Evolutionary conservation across 164 flowering plant genomes (phyloP).

Genomic region (Tinospora cordifolia): DNA sequence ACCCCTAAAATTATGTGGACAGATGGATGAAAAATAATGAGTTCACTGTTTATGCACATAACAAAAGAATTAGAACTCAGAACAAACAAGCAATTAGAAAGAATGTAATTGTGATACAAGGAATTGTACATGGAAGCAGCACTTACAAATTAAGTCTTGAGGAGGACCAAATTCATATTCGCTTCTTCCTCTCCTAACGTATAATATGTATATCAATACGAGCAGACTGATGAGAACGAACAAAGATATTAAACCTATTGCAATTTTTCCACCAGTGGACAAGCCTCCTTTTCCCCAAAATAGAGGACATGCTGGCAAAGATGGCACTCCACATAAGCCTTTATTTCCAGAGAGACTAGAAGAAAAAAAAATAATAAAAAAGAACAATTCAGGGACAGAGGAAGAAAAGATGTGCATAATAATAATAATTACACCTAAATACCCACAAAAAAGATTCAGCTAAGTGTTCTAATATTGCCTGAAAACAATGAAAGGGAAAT

Average conservation of each 20-base stretch:
- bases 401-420: neutral
- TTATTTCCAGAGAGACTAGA: slow-evolving; percentile 80
- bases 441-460: neutral
- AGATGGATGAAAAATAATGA: neutral
- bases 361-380: slow-evolving; percentile 7
- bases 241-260: slow-evolving; percentile 50
- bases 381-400: neutral
- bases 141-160: slow-evolving; percentile 89
- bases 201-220: slow-evolving; percentile 44
- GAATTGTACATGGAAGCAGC: neutral
- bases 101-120: neutral
- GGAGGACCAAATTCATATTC: slow-evolving; percentile 93
- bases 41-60: neutral
- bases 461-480: neutral
- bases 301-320: slow-evolving; percentile 74
- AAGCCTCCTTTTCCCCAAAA: slow-evolving; percentile 70
- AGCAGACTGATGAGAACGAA: slow-evolving; percentile 40
- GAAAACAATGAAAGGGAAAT: neutral
- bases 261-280: slow-evolving; percentile 76
- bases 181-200: slow-evolving; percentile 54
- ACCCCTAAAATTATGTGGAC: neutral
- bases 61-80: neutral
- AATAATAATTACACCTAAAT: neutral
- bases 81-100: slow-evolving; percentile 2
- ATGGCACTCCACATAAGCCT: slow-evolving; percentile 83